These are phyloP conservation scores for Aspergillus ustus DNA, from an alignment of 2,329 filamentous ascomycete genomes.

Conservation along the genomic window DNA sequence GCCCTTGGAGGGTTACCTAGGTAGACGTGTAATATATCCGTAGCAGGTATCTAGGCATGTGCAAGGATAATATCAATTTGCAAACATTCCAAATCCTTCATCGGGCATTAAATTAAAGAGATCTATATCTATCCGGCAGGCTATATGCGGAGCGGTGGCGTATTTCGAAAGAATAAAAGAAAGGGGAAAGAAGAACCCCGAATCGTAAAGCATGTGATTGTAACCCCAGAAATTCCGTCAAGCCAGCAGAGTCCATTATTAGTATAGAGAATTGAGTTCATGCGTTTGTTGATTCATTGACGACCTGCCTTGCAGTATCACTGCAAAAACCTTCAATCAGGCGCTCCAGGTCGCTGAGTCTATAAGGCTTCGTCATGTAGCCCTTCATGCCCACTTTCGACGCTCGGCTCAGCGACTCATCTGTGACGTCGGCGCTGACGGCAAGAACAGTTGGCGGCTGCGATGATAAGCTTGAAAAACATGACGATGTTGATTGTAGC, in stretches of 20 bases:
- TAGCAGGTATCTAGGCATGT: not conserved
- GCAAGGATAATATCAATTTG: not conserved
- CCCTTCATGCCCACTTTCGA: constrained; percentile 68
- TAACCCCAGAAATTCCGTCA: constrained; percentile 7
- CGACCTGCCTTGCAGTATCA: constrained; percentile 15
- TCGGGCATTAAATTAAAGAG: constrained; percentile 9
- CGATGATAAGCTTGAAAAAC: not conserved
- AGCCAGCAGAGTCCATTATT: not conserved
- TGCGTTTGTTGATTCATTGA: constrained; percentile 26
- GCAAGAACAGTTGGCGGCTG: constrained; percentile 58
- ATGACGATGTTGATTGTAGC: not conserved
- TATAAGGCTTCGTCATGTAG: constrained; percentile 71
- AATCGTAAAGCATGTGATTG: constrained; percentile 7
- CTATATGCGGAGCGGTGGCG: constrained; percentile 7
- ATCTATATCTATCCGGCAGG: constrained; percentile 12
- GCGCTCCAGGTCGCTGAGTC: constrained; percentile 64
- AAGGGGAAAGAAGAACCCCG: constrained; percentile 11
- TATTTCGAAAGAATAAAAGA: constrained; percentile 13
- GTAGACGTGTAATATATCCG: not conserved
- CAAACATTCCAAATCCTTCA: not conserved
- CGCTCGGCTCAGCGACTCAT: constrained; percentile 64
- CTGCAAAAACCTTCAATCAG: constrained; percentile 58
- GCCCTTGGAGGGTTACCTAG: too few relatives aligned
- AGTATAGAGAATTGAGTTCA: constrained; percentile 18
- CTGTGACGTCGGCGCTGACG: constrained; percentile 70